Base-by-base conservation (phyloP, 140 eudicot genomes). In the Oenanthe javanica region DNA sequence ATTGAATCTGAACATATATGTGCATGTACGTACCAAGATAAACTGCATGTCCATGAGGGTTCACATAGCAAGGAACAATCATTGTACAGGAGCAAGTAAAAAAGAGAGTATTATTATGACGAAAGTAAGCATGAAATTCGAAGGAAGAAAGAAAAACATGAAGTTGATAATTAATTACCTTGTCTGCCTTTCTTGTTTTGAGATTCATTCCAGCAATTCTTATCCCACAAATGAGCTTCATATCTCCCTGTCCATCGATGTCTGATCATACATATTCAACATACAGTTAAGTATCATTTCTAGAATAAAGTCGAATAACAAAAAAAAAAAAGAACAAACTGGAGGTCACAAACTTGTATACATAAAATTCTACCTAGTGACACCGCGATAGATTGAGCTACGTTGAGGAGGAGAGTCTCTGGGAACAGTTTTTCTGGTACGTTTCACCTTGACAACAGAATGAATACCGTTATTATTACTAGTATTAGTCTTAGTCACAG, bases 171-270 rank as follows among this genome's bases (percentile, higher is more conserved):
- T 31, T 13, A 14, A 15, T 8, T 51, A 93, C 98, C 97, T 93
- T 93, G 98, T 86, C 93, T 90, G 76, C 98, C 98, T 84, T 93
- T 93, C 90, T 93, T 93, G 82, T 89, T 93, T 79, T 93, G 98
- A 40, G 96, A 83, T 85, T 91, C 93, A 80, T 91, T 93, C 98
- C 98, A 93, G 82, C 97, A 89, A 82, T 90, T 88, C 86, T 93
- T 93, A 72, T 93, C 98, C 98, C 98, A 93, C 79, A 93, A 89
- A 86, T 93, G 98, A 81, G 98, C 98, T 86, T 92, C 97, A 45
- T 90, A 92, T 80, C 97, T 83, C 12, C 97, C 97, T 0, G 97
- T 92, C 97, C 98, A 93, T 49, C 98, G 86, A 85, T 93, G 98
- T 88, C 98, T 93, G 59, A 49, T 45, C 69, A 61, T 61, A n/a